phyloP scores from a whole-genome alignment of 768 basidiomycete genomes.

The Coprinopsis marcescibilis region DNA sequence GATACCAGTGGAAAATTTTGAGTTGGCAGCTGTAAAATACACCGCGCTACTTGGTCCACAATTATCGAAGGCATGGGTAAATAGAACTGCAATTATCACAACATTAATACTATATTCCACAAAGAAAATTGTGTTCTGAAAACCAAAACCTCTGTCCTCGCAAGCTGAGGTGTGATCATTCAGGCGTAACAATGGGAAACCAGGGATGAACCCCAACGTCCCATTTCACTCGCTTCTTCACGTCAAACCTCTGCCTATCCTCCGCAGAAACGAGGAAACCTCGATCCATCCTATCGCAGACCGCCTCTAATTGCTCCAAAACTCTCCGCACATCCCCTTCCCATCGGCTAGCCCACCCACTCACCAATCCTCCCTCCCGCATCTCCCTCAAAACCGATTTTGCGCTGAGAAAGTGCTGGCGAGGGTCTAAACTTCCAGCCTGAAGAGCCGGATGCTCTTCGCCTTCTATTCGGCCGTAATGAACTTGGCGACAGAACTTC shows the following conservation, averaged over 20 bases:
- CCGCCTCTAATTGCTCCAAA: neutral
- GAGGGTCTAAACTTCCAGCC: neutral
- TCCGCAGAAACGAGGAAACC: neutral
- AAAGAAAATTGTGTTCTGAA: neutral
- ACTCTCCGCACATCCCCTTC: neutral
- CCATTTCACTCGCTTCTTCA: constrained; percentile 1
- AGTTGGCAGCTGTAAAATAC: too few species aligned
- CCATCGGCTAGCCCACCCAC: too few species aligned
- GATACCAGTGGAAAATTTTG: too few species aligned
- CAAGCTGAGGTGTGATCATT: neutral
- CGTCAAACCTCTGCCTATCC: neutral
- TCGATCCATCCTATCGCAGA: neutral
- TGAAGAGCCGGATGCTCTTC: too few species aligned
- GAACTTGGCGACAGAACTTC: constrained; percentile 4
- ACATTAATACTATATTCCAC: neutral
- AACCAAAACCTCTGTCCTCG: neutral
- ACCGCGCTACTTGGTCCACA: too few species aligned
- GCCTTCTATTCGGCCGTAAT: neutral
- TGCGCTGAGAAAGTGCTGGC: too few species aligned
- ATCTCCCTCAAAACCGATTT: too few species aligned
- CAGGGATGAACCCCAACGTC: constrained; percentile 1
- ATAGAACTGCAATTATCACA: neutral
- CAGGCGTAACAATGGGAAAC: neutral
- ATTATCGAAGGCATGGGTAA: too few species aligned
- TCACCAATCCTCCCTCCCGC: too few species aligned